Conservation (phyloP, 176 grass and related monocot species). For the Aegilops tauschii region DNA sequence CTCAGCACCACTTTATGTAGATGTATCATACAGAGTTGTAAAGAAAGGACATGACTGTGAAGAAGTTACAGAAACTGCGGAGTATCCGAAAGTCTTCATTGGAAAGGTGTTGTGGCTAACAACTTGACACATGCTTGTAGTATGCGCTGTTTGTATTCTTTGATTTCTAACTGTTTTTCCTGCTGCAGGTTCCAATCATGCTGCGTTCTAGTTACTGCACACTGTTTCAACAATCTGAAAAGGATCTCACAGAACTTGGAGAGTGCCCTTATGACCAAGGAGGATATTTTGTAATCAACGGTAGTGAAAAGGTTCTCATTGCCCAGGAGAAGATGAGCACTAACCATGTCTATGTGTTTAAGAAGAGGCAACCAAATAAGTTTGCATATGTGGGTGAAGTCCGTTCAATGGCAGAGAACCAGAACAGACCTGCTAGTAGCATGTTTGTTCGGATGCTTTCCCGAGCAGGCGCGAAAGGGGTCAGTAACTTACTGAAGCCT, state of each 20-base stretch:
- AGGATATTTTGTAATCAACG: conserved; percentile 96
- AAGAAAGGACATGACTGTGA: conserved; percentile 99
- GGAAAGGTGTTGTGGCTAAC: conserved; percentile 63
- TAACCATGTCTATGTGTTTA: conserved; percentile 98
- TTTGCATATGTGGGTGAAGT: conserved; percentile 94
- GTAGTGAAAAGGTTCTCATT: conserved; percentile 96
- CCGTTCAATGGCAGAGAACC: conserved; percentile 89
- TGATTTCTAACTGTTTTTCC: neutral
- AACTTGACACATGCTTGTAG: neutral
- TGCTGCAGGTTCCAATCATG: conserved; percentile 86
- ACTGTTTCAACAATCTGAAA: conserved; percentile 86
- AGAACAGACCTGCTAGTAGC: conserved; percentile 93
- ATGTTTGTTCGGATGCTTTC: conserved; percentile 99
- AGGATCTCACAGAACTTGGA: conserved; percentile 91
- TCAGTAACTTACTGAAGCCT: conserved; percentile 37
- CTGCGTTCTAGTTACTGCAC: conserved; percentile 95
- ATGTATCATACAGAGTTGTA: conserved; percentile 87
- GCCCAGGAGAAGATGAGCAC: conserved; percentile 99
- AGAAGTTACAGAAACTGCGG: conserved; percentile 85
- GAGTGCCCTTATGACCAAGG: conserved; percentile 99
- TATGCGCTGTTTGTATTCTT: conserved; percentile 32
- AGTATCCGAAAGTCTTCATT: conserved; percentile 97
- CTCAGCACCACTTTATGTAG: conserved; percentile 90
- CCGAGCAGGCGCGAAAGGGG: conserved; percentile 87
- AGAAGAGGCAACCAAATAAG: conserved; percentile 98